Base-by-base conservation (phyloP, 768 basidiomycete species). In the Cantharellus anzutake region DNA sequence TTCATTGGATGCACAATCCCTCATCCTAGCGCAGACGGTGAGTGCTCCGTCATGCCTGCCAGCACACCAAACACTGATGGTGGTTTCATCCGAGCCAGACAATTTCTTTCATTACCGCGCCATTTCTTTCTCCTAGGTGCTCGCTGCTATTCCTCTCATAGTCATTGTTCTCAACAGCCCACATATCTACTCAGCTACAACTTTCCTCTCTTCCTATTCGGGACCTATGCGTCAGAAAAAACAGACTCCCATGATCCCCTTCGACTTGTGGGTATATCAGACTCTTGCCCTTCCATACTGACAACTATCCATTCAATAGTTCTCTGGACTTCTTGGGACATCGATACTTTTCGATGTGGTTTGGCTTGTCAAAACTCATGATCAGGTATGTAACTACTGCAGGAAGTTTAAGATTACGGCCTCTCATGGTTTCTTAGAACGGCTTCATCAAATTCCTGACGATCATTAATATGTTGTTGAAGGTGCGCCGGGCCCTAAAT, bases 131-230 rank as follows among this genome's bases (percentile, higher is more conserved):
- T 5, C 61, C 61, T 3, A 40, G 11, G 41, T 55, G 38, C 38
- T 11, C 35, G 38, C 44, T 29, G 44, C 29, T 11, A 48, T 11
- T 11, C 29, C 44, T 29, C 20, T 29, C 20, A 29, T 29, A 29
- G 20, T 48, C 11, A 1, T 11, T 48, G 44, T 48, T 48, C 11
- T 48, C 44, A 48, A 29, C 44, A 29, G 29, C 44, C 44, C 29
- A 48, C 29, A 29, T 29, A 29, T 29, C 20, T 29, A 11, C 29
- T 48, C 35, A 55, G 52, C 52, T 91, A 91, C 69, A 91, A 91
- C 67, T 73, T 91, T 29, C 81, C 88, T n/a, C 74, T 91, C 58
- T 83, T 87, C 63, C 74, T 91, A 35, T 89, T 88, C 62, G 88
- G 88, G 0, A 71, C 73, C 1, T 82, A 86, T 68, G 81, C 76